These are phyloP conservation scores for Cucurbita ficifolia DNA, from an alignment of 306 rosid genomes.

Conservation along the genomic window DNA sequence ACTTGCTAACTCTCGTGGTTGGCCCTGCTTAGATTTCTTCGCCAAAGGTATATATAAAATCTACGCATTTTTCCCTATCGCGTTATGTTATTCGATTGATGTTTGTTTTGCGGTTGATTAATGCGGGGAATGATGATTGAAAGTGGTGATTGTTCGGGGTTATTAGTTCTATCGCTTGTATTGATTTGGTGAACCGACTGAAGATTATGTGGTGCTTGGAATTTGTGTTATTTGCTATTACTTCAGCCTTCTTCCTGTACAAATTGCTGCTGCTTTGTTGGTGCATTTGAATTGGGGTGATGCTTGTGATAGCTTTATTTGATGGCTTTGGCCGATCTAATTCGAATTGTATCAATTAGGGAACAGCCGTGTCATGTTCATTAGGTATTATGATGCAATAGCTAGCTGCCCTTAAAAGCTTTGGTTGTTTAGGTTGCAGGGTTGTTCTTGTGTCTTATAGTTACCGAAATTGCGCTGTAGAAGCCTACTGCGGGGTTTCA, in stretches of 20 bases:
- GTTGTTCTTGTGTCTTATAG: neutral
- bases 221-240: neutral
- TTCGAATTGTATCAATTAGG: neutral
- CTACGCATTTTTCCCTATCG: neutral
- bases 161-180: neutral
- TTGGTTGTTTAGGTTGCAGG: neutral
- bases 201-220: too few species aligned
- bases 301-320: neutral
- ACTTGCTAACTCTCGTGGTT: conserved; percentile 27
- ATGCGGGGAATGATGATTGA: neutral
- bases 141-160: neutral
- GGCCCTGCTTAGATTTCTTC: conserved; percentile 44
- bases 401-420: neutral
- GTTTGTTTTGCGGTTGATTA: neutral
- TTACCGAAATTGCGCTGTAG: neutral
- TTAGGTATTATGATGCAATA: neutral
- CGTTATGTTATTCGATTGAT: neutral
- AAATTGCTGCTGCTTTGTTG: neutral
- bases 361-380: neutral
- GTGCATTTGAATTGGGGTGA: neutral
- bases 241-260: neutral
- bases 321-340: neutral
- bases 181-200: too few species aligned
- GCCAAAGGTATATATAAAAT: conserved; percentile 15
- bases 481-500: neutral